phyloP scores from a whole-genome alignment of 2,329 filamentous ascomycete genomes.

The Fusarium heterosporum region DNA sequence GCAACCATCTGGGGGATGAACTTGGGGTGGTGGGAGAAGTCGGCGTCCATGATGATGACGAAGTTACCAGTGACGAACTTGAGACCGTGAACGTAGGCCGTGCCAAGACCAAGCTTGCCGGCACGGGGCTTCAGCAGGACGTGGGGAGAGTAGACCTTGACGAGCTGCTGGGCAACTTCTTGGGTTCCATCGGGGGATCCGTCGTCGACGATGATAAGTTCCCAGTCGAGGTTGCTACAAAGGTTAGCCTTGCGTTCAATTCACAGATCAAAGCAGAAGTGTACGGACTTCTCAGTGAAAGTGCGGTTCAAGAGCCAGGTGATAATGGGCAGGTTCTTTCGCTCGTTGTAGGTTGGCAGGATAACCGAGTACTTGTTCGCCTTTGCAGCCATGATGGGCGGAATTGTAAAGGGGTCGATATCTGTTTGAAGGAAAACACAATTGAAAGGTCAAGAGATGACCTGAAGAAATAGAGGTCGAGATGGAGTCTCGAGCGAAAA shows the following conservation, averaged over 20 bases:
- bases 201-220: slow-evolving; percentile 98
- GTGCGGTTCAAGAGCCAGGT: slow-evolving; percentile 93
- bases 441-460: background rate
- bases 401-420: slow-evolving; percentile 11
- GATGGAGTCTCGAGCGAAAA: slow-evolving; percentile 33
- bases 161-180: slow-evolving; percentile 88
- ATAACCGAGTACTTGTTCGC: slow-evolving; percentile 93
- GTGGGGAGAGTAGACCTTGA: slow-evolving; percentile 83
- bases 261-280: fast-evolving
- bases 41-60: slow-evolving; percentile 99
- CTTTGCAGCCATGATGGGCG: slow-evolving; percentile 60
- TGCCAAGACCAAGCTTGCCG: slow-evolving; percentile 96
- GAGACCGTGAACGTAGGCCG: slow-evolving; percentile 94
- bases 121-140: slow-evolving; percentile 88
- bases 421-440: slow-evolving; percentile 4
- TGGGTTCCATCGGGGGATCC: slow-evolving; percentile 96
- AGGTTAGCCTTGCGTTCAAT: background rate
- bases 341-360: slow-evolving; percentile 98
- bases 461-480: background rate
- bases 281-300: slow-evolving; percentile 83
- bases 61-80: slow-evolving; percentile 92
- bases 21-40: slow-evolving; percentile 99
- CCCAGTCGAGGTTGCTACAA: slow-evolving; percentile 89
- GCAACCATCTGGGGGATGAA: slow-evolving; percentile 96
- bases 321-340: slow-evolving; percentile 95